phyloP scores from a whole-genome alignment of 2,329 filamentous ascomycete genomes.

The Venturia effusa region DNA sequence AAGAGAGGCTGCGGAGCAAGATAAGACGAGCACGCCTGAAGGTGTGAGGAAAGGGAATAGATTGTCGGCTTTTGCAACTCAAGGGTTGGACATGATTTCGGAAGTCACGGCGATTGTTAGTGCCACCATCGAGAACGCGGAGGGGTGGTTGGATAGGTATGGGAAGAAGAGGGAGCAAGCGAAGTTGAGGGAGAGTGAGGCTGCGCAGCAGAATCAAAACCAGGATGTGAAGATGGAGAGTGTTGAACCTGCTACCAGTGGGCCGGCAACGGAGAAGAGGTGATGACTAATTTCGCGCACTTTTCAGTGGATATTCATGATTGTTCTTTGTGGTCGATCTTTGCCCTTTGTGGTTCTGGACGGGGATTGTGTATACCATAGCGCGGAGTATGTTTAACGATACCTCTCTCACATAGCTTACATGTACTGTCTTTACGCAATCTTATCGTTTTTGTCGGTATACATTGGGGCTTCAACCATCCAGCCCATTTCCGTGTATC shows the following conservation, averaged over 20 bases:
- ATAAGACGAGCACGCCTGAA: constrained; percentile 23
- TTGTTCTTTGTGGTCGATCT: not conserved
- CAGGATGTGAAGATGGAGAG: not conserved
- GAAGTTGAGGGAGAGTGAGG: not conserved
- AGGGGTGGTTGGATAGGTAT: constrained; percentile 78
- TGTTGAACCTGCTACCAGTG: not conserved
- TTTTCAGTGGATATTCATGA: too few relatives aligned
- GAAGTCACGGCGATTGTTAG: constrained; percentile 83
- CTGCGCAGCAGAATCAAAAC: not conserved
- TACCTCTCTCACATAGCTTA: not conserved
- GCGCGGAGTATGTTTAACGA: constrained; percentile 1
- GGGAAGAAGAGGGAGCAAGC: constrained; percentile 28
- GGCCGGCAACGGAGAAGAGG: not conserved
- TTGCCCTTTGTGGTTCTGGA: not conserved
- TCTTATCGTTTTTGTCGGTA: too few relatives aligned
- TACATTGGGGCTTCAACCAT: too few relatives aligned
- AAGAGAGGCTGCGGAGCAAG: constrained; percentile 30
- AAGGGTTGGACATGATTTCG: constrained; percentile 87
- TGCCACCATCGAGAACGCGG: constrained; percentile 79
- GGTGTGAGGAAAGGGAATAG: constrained; percentile 54
- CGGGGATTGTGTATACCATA: not conserved
- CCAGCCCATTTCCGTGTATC: too few relatives aligned
- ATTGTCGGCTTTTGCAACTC: constrained; percentile 75
- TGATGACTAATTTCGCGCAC: not conserved
- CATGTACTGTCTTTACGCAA: not conserved